Evolutionary conservation across 305 asterid species (phyloP).

Genomic region (Fraxinus velutina): DNA sequence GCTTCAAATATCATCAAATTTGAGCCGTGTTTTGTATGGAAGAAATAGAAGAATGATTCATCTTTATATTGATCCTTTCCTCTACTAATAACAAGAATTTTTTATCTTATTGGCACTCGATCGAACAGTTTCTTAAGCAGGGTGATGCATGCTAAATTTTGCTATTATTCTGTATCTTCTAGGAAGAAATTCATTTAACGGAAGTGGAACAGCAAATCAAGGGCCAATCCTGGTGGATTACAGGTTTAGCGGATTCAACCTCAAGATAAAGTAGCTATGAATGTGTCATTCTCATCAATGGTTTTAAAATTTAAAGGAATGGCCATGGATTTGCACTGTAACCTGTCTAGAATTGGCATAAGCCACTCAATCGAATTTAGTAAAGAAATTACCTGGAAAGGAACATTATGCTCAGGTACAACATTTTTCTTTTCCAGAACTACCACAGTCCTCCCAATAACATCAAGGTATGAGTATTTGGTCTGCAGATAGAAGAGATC

Average conservation of each 20-base stretch:
- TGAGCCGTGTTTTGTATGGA: background rate
- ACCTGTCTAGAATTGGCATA: background rate
- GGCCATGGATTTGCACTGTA: background rate
- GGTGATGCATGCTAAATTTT: background rate
- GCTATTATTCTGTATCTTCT: background rate
- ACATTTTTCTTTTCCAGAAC: conserved; percentile 85
- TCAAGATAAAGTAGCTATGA: background rate
- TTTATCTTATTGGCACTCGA: background rate
- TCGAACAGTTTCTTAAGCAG: background rate
- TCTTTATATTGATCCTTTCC: background rate
- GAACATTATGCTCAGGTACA: conserved; percentile 86
- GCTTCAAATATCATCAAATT: background rate
- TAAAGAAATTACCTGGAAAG: conserved; percentile 74
- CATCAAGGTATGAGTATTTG: conserved; percentile 91
- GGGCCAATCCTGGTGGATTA: background rate
- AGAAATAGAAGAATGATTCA: background rate
- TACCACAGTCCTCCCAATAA: conserved; percentile 86
- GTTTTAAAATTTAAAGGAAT: background rate
- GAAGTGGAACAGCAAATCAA: background rate
- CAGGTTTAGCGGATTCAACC: background rate
- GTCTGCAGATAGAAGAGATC: conserved; percentile 49
- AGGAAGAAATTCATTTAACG: background rate
- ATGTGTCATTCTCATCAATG: background rate
- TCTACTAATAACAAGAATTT: background rate
- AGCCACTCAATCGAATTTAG: background rate